These are phyloP conservation scores for Cryphonectria nitschkei DNA, from an alignment of 2,329 filamentous ascomycete genomes.

Conservation along the genomic window DNA sequence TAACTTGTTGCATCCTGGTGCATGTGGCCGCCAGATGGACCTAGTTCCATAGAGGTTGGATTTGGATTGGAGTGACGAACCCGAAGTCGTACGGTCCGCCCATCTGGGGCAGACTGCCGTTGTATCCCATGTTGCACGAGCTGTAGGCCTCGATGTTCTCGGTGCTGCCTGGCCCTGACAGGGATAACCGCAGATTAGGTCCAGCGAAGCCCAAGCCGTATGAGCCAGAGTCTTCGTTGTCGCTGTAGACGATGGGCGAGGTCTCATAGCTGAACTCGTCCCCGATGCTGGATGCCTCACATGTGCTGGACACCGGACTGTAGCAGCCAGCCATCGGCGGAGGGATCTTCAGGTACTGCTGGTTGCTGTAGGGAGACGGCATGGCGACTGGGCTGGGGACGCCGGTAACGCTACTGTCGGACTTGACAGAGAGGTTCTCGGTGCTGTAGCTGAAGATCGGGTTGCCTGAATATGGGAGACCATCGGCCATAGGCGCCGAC, in stretches of 20 bases:
- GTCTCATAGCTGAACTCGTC: slow-evolving; percentile 45
- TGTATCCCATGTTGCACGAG: slow-evolving; percentile 37
- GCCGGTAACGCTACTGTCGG: slow-evolving; percentile 50
- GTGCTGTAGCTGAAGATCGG: slow-evolving; percentile 67
- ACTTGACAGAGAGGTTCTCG: slow-evolving; percentile 62
- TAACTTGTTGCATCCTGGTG: slow-evolving; percentile 45
- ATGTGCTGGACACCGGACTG: slow-evolving; percentile 66
- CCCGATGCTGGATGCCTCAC: slow-evolving; percentile 36
- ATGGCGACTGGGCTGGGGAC: slow-evolving; percentile 59
- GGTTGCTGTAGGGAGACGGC: slow-evolving; percentile 57
- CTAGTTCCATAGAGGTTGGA: slow-evolving; percentile 65
- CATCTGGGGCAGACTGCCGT: slow-evolving; percentile 51
- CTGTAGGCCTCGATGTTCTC: slow-evolving; percentile 18
- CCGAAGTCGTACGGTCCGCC: slow-evolving; percentile 55
- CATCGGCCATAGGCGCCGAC: slow-evolving; percentile 30
- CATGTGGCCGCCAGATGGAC: slow-evolving; percentile 43
- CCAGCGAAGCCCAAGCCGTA: slow-evolving; percentile 53
- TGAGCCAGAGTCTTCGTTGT: slow-evolving; percentile 59
- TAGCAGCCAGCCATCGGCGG: slow-evolving; percentile 64
- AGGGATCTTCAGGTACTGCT: slow-evolving; percentile 66
- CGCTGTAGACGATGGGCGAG: slow-evolving; percentile 64
- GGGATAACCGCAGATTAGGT: slow-evolving; percentile 51
- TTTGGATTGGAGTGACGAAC: slow-evolving; percentile 67
- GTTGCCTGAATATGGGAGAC: slow-evolving; percentile 57
- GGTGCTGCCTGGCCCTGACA: slow-evolving; percentile 39